Evolutionary conservation across 2,329 filamentous ascomycete species (phyloP), one percentile per base, ranked within the genome.

Genomic region (Huntiella savannae): DNA sequence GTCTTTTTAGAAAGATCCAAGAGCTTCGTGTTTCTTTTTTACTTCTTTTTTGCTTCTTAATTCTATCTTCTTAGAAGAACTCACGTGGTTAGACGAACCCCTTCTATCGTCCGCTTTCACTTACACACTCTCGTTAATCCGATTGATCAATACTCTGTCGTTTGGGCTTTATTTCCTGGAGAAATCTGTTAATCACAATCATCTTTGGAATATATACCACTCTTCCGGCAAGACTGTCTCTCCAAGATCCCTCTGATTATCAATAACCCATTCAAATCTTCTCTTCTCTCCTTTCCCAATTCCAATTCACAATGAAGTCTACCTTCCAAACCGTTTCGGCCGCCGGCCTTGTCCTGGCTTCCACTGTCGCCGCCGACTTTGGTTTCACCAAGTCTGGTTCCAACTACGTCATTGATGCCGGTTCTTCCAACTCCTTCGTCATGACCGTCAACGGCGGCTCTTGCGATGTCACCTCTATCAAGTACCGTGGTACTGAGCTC

Each of bases 391-490:
- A 58, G 6, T 61, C 61, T 3, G 59, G 58, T 34, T 56, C 53
- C 48, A 63, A 61, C 51, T 68, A 65, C 49, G 56, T 68, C 43
- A 58, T 71, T 47, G 66, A 71, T 55, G 62, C 68, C 43, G 67
- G 63, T 36, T 67, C 63, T 8, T 48, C 61, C 32, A 70, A 73
- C 51, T 48, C 68, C 3, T 59, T 75, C 45, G 57, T 67, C 34
- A 68, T 74, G 52, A 66, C 65, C 3, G 65, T 75, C 43, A 67
- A 61, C 52, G 62, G 65, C 40, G 63, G 62, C 12, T 77, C 62
- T 55, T 78, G 75, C 52, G 76, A 79, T 53, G 74, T 80, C 56
- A 77, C 67, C 11, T 78, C 74, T 0, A 71, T 80, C 56, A 66
- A 68, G 46, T 79, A 68, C 55, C 68, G 70, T 17, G 69, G 71